Evolutionary conservation across 768 basidiomycete species (phyloP).

Genomic region (Pulveroboletus sp.): DNA sequence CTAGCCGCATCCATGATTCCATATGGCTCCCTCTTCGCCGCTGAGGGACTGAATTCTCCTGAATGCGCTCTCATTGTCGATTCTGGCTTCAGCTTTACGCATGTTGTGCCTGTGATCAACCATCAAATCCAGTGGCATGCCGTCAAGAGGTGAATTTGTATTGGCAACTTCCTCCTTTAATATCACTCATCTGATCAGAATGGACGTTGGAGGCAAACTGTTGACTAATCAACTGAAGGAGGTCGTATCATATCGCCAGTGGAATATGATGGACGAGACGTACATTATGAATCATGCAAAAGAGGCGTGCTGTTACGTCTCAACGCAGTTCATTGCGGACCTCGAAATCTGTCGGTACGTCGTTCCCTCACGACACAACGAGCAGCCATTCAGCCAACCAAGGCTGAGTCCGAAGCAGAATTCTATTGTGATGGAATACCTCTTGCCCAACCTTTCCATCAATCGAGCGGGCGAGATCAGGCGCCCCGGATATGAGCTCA

Average conservation of each 20-base stretch:
- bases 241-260: conserved; percentile 89
- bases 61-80: conserved; percentile 84
- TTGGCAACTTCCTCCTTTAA: conserved; percentile 10
- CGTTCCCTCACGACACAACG: conserved; percentile 11
- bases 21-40: conserved; percentile 63
- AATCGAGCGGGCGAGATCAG: conserved; percentile 59
- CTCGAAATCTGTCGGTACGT: conserved; percentile 76
- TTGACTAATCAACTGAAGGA: conserved; percentile 95
- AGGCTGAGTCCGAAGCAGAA: conserved; percentile 57
- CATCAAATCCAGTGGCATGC: conserved; percentile 74
- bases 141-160: conserved; percentile 62
- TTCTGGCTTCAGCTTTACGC: conserved; percentile 92
- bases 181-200: conserved; percentile 42
- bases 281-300: conserved; percentile 91
- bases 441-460: conserved; percentile 81
- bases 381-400: conserved; percentile 18
- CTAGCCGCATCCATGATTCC: conserved; percentile 79
- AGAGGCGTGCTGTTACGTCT: conserved; percentile 86
- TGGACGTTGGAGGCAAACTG: conserved; percentile 94
- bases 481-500: conserved; percentile 45
- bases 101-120: conserved; percentile 78
- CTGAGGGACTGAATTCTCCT: conserved; percentile 46
- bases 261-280: conserved; percentile 98
- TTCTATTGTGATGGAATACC: conserved; percentile 78
- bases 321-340: conserved; percentile 65